These are phyloP conservation scores for Globisporangium emineosum DNA, from an alignment of 352 stramenopile genomes.

Conservation along the genomic window DNA sequence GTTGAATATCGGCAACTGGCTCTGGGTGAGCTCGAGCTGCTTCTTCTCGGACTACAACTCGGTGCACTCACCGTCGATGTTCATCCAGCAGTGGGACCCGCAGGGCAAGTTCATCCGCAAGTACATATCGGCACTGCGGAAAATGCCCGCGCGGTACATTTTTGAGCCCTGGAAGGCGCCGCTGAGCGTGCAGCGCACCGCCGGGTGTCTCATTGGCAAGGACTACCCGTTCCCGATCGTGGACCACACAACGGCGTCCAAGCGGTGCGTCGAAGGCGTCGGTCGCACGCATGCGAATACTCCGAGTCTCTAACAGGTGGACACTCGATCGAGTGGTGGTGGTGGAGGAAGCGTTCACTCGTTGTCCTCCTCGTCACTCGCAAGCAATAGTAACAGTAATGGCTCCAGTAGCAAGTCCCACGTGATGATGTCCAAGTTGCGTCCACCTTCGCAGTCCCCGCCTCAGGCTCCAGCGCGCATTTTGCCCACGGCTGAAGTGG, in stretches of 20 bases:
- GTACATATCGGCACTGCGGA: slow-evolving; percentile 87
- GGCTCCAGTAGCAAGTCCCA: neutral
- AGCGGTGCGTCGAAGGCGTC: slow-evolving; percentile 91
- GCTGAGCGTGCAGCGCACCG: slow-evolving; percentile 76
- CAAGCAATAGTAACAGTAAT: neutral
- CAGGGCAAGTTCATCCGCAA: slow-evolving; percentile 89
- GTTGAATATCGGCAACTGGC: slow-evolving; percentile 98
- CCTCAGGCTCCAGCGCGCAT: neutral
- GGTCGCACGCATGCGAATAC: slow-evolving; percentile 40
- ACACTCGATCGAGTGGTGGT: neutral
- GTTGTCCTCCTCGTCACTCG: neutral
- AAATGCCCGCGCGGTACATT: slow-evolving; percentile 94
- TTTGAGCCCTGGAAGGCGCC: slow-evolving; percentile 97
- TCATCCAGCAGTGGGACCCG: slow-evolving; percentile 93
- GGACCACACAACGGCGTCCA: slow-evolving; percentile 85
- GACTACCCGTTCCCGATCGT: slow-evolving; percentile 96
- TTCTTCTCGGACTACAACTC: slow-evolving; percentile 97
- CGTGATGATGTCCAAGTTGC: neutral
- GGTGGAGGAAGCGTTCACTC: neutral
- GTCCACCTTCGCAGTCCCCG: neutral
- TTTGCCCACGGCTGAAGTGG: slow-evolving; percentile 9
- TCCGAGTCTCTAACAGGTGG: neutral
- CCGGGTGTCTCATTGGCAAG: slow-evolving; percentile 87
- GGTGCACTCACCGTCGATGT: slow-evolving; percentile 91
- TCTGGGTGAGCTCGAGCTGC: slow-evolving; percentile 92